These are phyloP conservation scores for Trichophyton schoenleinii DNA, from an alignment of 2,329 filamentous ascomycete genomes.

Conservation along the genomic window DNA sequence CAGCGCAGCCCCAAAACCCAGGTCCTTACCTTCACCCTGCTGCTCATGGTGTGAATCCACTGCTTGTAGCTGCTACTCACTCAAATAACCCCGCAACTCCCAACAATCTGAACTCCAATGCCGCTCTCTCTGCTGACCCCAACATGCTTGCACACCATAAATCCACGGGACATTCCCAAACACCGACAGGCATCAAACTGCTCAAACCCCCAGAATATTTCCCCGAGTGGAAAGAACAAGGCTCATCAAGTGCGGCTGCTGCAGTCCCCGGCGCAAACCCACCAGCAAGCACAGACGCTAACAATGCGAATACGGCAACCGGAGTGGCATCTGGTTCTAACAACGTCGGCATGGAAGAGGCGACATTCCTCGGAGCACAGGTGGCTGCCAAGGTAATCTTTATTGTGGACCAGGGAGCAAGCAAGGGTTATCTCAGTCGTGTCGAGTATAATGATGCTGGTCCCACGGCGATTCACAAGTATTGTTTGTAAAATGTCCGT, in stretches of 20 bases:
- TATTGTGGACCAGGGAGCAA: constrained; percentile 52
- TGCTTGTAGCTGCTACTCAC: constrained; percentile 75
- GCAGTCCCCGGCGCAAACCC: constrained; percentile 4
- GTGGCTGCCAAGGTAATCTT: constrained; percentile 68
- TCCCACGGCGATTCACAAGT: constrained; percentile 51
- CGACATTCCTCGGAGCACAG: constrained; percentile 75
- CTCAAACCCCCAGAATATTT: constrained; percentile 73
- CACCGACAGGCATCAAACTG: constrained; percentile 71
- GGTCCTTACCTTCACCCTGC: constrained; percentile 45
- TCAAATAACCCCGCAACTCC: constrained; percentile 29
- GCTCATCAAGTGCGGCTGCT: constrained; percentile 18
- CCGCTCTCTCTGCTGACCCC: constrained; percentile 16
- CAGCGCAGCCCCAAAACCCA: constrained; percentile 36
- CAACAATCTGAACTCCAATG: constrained; percentile 27
- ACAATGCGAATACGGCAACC: constrained; percentile 31
- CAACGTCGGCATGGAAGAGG: constrained; percentile 57
- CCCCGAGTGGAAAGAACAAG: constrained; percentile 73
- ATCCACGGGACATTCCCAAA: constrained; percentile 55
- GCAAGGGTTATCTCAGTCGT: constrained; percentile 57
- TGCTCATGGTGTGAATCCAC: constrained; percentile 62
- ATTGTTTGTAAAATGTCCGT: constrained; percentile 23
- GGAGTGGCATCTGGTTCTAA: constrained; percentile 14
- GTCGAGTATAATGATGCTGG: constrained; percentile 57
- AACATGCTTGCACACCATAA: constrained; percentile 34
- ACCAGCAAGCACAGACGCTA: constrained; percentile 7